Percentiles rank a stretch among this genome's conserved stretches.
phyloP scores from a whole-genome alignment of 768 basidiomycete genomes.

The Panus rudis region DNA sequence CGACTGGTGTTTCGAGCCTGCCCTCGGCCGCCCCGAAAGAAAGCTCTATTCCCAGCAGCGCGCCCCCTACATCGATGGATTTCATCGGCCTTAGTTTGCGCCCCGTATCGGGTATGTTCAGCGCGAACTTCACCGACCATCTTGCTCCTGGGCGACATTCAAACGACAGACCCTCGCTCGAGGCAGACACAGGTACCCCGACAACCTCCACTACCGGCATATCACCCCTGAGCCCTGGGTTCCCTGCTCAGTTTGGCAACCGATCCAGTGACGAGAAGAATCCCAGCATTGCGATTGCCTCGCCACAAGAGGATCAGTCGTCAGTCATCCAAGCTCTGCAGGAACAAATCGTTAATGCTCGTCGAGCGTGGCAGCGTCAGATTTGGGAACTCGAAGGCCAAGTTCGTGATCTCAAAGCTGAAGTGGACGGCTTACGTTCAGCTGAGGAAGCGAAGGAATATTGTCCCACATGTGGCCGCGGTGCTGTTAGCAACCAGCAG shows the following conservation, averaged over 20 bases:
- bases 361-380: constrained; percentile 63
- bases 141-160: neutral
- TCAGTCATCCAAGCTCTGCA: constrained; percentile 47
- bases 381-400: constrained; percentile 73
- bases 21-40: too few species aligned
- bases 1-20: constrained; percentile 14
- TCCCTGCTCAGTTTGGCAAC: constrained; percentile 12
- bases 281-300: constrained; percentile 15
- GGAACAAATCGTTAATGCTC: constrained; percentile 50
- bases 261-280: constrained; percentile 25
- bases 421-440: constrained; percentile 51
- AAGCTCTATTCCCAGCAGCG: constrained; percentile 64
- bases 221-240: constrained; percentile 43
- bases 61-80: constrained; percentile 54
- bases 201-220: constrained; percentile 41
- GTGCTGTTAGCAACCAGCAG: constrained; percentile 13
- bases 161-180: constrained; percentile 26
- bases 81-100: constrained; percentile 66
- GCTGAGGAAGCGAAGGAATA: constrained; percentile 32
- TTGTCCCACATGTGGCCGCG: constrained; percentile 60
- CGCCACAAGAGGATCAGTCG: constrained; percentile 33
- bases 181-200: constrained; percentile 42
- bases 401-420: constrained; percentile 62
- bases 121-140: constrained; percentile 50
- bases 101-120: constrained; percentile 72